Evolutionary conservation across 192 early-diverging fungal species (phyloP), one percentile per base, ranked within the genome.

Genomic region (Ambispora gerdemannii): DNA sequence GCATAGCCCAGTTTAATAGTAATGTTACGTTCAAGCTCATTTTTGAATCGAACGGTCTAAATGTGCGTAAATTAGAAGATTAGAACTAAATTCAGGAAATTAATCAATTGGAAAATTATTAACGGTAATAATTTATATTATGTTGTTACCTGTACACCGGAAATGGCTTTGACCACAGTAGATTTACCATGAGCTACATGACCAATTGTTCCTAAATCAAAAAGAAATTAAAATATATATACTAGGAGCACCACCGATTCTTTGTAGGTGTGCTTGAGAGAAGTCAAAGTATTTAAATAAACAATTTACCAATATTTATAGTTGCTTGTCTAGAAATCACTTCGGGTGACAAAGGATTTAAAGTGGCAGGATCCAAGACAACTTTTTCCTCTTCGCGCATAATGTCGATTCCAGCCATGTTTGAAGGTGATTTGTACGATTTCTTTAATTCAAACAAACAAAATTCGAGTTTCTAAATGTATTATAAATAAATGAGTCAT

Each of bases 121-220:
- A n/a, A n/a, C n/a, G n/a, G n/a, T n/a, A n/a, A n/a, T n/a, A n/a
- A n/a, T n/a, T n/a, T n/a, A n/a, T n/a, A n/a, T n/a, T n/a, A n/a
- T n/a, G n/a, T n/a, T n/a, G n/a, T 43, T 78, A 86, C 84, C 76
- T 94, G 92, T 24, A 98, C 96, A 66, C 95, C 95, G 34, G 96
- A 98, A 72, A 98, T 96, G 43, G 97, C 95, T 78, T 94, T 99
- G 65, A 99, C 97, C 22, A 99, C 93, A 22, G 96, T 98, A 22
- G 95, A 97, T 86, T 99, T 99, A 80, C 97, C 97, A 87, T 99
- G 97, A 32, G 97, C 96, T 72, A 99, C 97, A 81, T 99, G 97
- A 50, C 97, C 97, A 80, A 99, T 99, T 49, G 97, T 99, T 73
- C 91, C 92, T 94, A 76, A 24, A 50, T 38, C 36, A 36, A 35